A percentile compares a stretch with the other conserved stretches of the same genome.
These are phyloP conservation scores for Grigorovia jiainica DNA, from an alignment of 805 yeast species.

Conservation along the genomic window DNA sequence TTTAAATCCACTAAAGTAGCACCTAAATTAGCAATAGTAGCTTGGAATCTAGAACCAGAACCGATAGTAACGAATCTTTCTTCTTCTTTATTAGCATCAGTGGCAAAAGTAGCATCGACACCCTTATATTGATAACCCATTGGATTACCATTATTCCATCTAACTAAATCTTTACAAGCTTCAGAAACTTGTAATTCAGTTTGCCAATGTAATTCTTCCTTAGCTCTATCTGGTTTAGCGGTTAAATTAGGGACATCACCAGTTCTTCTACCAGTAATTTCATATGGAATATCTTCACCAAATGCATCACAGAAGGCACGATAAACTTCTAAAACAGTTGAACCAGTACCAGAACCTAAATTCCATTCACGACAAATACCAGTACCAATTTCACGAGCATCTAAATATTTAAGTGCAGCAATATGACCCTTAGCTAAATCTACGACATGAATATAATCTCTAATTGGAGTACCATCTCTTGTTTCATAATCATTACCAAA, in stretches of 20 bases:
- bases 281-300: constrained; percentile 54
- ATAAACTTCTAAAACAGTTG: constrained; percentile 65
- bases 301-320: constrained; percentile 55
- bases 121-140: constrained; percentile 39
- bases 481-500: constrained; percentile 66
- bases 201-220: constrained; percentile 54
- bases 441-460: constrained; percentile 75
- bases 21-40: constrained; percentile 40
- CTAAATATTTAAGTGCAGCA: constrained; percentile 54
- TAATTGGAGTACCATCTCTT: constrained; percentile 71
- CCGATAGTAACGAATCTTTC: constrained; percentile 25
- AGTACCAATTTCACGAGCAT: constrained; percentile 15
- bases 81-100: constrained; percentile 16
- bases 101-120: constrained; percentile 16
- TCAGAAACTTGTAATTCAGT: constrained; percentile 46
- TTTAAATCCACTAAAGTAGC: constrained; percentile 39
- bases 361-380: constrained; percentile 73
- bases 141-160: constrained; percentile 65
- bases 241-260: constrained; percentile 75
- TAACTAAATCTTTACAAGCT: constrained; percentile 70
- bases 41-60: constrained; percentile 28
- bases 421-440: constrained; percentile 74
- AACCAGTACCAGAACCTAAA: constrained; percentile 74
- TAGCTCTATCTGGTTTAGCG: constrained; percentile 61
- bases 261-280: constrained; percentile 54